Percentiles rank a stretch among this genome's conserved stretches.
phyloP scores from a whole-genome alignment of 1,284 basidiomycete species.

The Puccinia novopanici region DNA sequence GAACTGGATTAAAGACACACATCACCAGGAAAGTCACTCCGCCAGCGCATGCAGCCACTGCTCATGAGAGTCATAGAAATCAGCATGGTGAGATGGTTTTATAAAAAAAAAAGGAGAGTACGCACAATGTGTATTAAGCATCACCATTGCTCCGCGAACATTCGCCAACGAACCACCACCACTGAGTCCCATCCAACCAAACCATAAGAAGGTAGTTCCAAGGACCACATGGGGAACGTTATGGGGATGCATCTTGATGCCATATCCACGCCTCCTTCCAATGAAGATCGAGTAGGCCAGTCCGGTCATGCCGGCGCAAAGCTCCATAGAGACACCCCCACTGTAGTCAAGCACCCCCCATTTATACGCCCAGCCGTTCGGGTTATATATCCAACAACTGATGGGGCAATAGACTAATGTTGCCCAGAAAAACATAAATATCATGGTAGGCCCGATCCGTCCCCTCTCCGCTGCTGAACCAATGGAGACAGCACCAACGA shows the following conservation, averaged over 20 bases:
- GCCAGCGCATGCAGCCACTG: slow-evolving; percentile 69
- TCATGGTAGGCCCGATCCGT: slow-evolving; percentile 79
- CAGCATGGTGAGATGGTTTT: neutral
- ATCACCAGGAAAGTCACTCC: slow-evolving; percentile 86
- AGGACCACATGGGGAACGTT: slow-evolving; percentile 86
- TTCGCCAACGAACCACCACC: slow-evolving; percentile 80
- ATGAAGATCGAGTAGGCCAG: slow-evolving; percentile 90
- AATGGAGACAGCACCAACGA: slow-evolving; percentile 64
- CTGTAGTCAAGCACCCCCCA: slow-evolving; percentile 91
- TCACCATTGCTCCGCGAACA: slow-evolving; percentile 78
- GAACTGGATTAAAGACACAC: slow-evolving; percentile 63
- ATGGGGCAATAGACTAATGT: slow-evolving; percentile 78
- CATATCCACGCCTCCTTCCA: slow-evolving; percentile 82
- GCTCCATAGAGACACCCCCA: slow-evolving; percentile 90
- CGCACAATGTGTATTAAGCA: slow-evolving; percentile 77
- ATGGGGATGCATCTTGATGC: slow-evolving; percentile 80
- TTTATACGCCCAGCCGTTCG: slow-evolving; percentile 82
- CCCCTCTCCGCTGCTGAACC: slow-evolving; percentile 80
- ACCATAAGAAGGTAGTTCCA: slow-evolving; percentile 86
- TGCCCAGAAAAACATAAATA: slow-evolving; percentile 83
- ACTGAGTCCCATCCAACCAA: slow-evolving; percentile 83
- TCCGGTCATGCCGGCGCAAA: slow-evolving; percentile 82
- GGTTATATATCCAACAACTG: slow-evolving; percentile 91
- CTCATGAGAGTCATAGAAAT: neutral
- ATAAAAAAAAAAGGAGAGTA: neutral